Conservation (phyloP, 2,329 filamentous ascomycete species). For the Ceratocystis cubensis region DNA sequence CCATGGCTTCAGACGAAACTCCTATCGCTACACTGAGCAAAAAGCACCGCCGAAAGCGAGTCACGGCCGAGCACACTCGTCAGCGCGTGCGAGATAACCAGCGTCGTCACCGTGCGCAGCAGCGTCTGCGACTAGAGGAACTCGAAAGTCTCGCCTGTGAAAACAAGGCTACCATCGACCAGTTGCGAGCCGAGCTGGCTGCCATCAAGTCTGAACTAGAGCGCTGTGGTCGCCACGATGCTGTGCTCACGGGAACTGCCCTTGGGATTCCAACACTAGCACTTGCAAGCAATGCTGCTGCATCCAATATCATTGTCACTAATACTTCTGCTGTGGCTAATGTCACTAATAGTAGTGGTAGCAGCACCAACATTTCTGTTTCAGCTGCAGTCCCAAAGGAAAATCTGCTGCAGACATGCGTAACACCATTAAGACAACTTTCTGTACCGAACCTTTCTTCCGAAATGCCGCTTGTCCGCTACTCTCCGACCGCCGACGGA, state of each 20-base stretch:
- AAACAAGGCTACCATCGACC: constrained; percentile 13
- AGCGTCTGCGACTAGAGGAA: constrained; percentile 30
- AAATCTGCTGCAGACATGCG: background rate
- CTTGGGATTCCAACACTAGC: background rate
- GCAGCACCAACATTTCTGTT: background rate
- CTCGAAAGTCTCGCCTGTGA: constrained; percentile 22
- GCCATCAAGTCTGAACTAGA: constrained; percentile 10
- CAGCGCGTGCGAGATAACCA: constrained; percentile 39
- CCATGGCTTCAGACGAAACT: too few relatives aligned
- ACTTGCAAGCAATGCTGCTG: background rate
- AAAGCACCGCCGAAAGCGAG: constrained; percentile 18
- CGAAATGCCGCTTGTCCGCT: background rate
- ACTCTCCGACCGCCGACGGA: background rate
- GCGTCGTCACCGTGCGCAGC: constrained; percentile 36
- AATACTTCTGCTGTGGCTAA: background rate
- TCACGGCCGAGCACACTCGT: constrained; percentile 27
- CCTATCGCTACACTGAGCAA: background rate
- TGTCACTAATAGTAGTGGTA: background rate
- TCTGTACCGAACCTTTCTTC: background rate
- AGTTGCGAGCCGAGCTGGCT: constrained; percentile 7
- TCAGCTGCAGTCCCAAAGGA: background rate
- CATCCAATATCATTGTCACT: background rate
- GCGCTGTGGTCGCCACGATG: constrained; percentile 11
- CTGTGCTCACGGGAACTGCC: background rate
- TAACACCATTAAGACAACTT: background rate